Base-by-base conservation (phyloP, 164 flowering plant genomes). In the Platanus orientalis region DNA sequence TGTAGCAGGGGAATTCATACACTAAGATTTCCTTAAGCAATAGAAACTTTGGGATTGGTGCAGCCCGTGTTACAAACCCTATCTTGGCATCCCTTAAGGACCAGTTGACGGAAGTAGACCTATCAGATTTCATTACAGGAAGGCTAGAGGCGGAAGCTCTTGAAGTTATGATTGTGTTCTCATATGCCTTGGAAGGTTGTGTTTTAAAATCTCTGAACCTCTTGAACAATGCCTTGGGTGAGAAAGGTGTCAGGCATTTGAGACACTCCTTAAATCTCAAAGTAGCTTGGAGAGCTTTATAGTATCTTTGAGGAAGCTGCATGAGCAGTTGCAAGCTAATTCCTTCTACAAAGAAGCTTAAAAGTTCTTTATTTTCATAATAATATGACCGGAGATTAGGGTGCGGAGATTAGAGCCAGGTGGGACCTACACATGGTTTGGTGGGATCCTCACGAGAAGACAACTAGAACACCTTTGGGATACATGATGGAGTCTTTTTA, bases 291-390 rank as follows among this genome's bases (percentile, higher is more conserved):
- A 91, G 93, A 91, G 76, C 87, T 94, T 2, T 86, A 85, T 79
- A 97, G 99, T 34, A 94, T 94, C 56, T 91, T 96, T 6, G 84
- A 89, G 76, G 97, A 88, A 72, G 99, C 99, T 66, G 99, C 97
- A 14, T 70, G 47, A 63, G 97, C 99, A 47, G 89, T 94, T 76
- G 74, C 54, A 94, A 91, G 73, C 65, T 91, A 56, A 70, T 94
- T 67, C 90, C 96, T 32, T 88, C 94, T 16, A 89, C 92, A 14
- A 89, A 84, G 69, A 83, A 82, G 58, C 88, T 94, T 30, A 85
- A n/a, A 36, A 66, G 68, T 91, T 54, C 90, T 92, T 62, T 93
- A 86, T 19, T 92, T 92, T 70, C 95, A 88, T 64, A 89, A 90
- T 66, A 92, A 92, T 58, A 92, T 92, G 98, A 92, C 95, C 0